These are phyloP conservation scores for Melaleuca quinquenervia DNA, from an alignment of 345 rosid genomes.

Conservation along the genomic window DNA sequence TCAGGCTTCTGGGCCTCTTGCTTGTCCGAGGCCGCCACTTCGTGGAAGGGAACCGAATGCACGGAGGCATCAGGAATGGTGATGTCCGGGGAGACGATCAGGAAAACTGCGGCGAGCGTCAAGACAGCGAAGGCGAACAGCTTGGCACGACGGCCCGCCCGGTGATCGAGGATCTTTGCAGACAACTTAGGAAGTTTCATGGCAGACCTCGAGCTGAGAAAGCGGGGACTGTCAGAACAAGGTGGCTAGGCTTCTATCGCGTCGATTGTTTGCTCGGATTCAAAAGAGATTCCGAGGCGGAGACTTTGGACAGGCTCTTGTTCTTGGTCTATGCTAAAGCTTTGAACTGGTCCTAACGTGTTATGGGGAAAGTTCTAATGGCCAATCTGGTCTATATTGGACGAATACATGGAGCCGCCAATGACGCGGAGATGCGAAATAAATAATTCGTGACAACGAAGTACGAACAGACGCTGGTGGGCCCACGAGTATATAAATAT, in stretches of 20 bases:
- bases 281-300: not conserved
- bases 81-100: constrained; percentile 26
- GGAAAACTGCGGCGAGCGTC: constrained; percentile 16
- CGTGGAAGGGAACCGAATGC: not conserved
- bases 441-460: not conserved
- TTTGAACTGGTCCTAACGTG: not conserved
- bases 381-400: not conserved
- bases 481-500: not conserved
- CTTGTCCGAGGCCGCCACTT: not conserved
- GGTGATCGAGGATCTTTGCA: not conserved
- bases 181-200: not conserved
- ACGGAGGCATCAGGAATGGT: constrained; percentile 10
- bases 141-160: constrained; percentile 8
- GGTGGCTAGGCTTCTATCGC: not conserved
- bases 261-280: not conserved
- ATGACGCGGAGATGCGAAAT: not conserved
- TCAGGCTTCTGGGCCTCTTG: not conserved
- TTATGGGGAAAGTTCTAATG: not conserved
- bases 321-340: not conserved
- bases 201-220: not conserved
- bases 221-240: not conserved
- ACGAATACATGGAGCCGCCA: not conserved
- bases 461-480: not conserved
- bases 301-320: not conserved
- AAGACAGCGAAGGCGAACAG: constrained; percentile 9